phyloP scores from a whole-genome alignment of 257 asterid species.

The Nicotiana knightiana region DNA sequence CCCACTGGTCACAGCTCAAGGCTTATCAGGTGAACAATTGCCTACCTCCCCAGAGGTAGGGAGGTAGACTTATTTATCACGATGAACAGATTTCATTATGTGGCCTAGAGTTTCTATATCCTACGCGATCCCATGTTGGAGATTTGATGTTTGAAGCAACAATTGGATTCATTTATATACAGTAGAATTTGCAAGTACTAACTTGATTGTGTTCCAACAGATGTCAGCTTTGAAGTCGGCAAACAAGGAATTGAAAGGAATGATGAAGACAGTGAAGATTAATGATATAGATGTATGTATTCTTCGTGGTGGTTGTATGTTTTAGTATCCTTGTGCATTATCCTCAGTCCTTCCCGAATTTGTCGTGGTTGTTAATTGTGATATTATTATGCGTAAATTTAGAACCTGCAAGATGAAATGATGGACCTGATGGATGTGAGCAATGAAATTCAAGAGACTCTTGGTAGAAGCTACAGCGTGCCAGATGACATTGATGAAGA shows the following conservation, averaged over 20 bases:
- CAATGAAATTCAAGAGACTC: conserved; percentile 92
- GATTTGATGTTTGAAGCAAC: conserved; percentile 15
- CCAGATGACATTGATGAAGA: conserved; percentile 98
- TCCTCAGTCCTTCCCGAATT: not conserved
- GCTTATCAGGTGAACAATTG: conserved; percentile 45
- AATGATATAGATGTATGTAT: conserved; percentile 88
- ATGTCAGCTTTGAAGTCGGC: conserved; percentile 95
- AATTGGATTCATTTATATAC: conserved; percentile 13
- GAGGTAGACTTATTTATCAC: conserved; percentile 30
- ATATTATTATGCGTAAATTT: not conserved
- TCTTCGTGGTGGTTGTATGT: not conserved
- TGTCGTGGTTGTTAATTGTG: conserved; percentile 5
- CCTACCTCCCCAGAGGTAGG: conserved; percentile 73
- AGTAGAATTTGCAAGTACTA: conserved; percentile 2
- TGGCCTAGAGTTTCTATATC: conserved; percentile 15
- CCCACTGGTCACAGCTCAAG: conserved; percentile 52
- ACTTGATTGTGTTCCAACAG: conserved; percentile 37
- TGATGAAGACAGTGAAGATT: conserved; percentile 99
- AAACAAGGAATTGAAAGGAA: conserved; percentile 92
- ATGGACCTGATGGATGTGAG: conserved; percentile 99
- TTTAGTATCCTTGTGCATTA: not conserved
- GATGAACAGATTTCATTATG: conserved; percentile 24
- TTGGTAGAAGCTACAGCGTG: conserved; percentile 89
- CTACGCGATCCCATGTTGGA: conserved; percentile 15
- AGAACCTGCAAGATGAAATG: conserved; percentile 99